Conservation (phyloP, 805 yeast species). For the Schwanniomyces yamadae region DNA sequence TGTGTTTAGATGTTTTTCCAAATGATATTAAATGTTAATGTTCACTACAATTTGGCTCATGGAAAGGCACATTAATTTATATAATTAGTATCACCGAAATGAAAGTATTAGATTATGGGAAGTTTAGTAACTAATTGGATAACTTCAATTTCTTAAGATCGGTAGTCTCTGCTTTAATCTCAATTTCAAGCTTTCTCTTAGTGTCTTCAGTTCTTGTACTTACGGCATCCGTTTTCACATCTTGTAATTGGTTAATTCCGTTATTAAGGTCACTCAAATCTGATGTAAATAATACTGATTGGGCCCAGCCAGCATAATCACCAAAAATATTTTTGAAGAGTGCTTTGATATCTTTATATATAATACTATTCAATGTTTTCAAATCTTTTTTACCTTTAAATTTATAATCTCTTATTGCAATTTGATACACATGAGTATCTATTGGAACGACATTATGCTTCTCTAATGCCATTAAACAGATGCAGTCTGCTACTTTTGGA, state of each 20-base stretch:
- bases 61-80: background rate
- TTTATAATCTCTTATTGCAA: constrained; percentile 79
- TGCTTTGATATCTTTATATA: constrained; percentile 56
- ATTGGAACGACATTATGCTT: constrained; percentile 89
- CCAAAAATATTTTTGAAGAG: constrained; percentile 78
- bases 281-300: constrained; percentile 86
- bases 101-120: no score
- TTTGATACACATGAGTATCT: constrained; percentile 92
- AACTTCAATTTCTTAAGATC: background rate
- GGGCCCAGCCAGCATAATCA: constrained; percentile 97
- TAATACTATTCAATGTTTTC: constrained; percentile 47
- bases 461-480: constrained; percentile 85
- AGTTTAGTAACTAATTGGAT: no score
- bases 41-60: no score
- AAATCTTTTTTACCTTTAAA: constrained; percentile 45
- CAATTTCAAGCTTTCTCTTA: background rate
- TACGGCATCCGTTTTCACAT: background rate
- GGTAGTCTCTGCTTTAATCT: background rate
- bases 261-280: constrained; percentile 72
- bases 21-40: no score
- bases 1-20: no score
- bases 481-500: constrained; percentile 97
- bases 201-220: no score
- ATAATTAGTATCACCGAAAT: background rate
- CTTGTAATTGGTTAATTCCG: constrained; percentile 42